Evolutionary conservation across 306 rosid genomes (phyloP).

Genomic region (Castanopsis chinensis): DNA sequence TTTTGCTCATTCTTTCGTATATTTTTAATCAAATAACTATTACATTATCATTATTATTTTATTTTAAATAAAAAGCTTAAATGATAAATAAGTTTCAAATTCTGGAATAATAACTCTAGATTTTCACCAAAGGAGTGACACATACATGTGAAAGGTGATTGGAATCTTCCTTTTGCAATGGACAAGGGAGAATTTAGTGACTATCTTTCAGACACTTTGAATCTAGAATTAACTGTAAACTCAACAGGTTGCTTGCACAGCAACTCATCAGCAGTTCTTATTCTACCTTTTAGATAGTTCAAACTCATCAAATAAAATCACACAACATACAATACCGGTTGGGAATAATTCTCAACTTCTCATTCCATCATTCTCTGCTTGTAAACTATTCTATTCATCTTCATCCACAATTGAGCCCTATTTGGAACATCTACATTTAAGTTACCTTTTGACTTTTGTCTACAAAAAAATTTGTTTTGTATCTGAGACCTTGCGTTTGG

Average conservation of each 20-base stretch:
- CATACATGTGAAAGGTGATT: too few relatives aligned
- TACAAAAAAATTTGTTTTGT: too few relatives aligned
- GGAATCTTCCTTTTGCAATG: too few relatives aligned
- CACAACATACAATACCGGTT: background rate
- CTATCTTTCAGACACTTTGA: background rate
- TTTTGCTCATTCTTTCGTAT: background rate
- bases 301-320: background rate
- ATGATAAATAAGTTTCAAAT: too few relatives aligned
- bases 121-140: too few relatives aligned
- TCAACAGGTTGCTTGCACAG: background rate
- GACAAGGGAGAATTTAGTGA: too few relatives aligned
- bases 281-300: background rate
- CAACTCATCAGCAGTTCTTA: background rate
- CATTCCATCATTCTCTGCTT: background rate
- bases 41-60: background rate
- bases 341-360: background rate
- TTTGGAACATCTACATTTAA: too few relatives aligned
- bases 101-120: too few relatives aligned
- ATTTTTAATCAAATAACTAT: background rate
- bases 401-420: background rate
- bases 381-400: background rate
- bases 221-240: background rate
- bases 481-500: too few relatives aligned
- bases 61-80: background rate
- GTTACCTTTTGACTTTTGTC: too few relatives aligned